Evolutionary conservation across 2,329 filamentous ascomycete genomes (phyloP).

Genomic region (Hypoxylon sp.): DNA sequence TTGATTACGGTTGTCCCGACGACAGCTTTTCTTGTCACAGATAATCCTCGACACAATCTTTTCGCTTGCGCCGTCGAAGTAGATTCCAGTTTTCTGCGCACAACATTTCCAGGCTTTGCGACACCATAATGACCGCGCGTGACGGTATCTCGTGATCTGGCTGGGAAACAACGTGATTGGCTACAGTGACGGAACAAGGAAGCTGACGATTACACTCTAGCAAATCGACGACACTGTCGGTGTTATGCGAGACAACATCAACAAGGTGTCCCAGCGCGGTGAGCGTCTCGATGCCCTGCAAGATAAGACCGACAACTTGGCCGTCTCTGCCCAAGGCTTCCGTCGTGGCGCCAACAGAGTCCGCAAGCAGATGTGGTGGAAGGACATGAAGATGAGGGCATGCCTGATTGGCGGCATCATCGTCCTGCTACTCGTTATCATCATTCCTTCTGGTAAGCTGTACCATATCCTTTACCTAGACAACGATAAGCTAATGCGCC

Average conservation of each 20-base stretch:
- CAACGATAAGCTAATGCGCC: conserved; percentile 26
- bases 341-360: conserved; percentile 96
- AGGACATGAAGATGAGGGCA: conserved; percentile 99
- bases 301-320: conserved; percentile 83
- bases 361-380: conserved; percentile 99
- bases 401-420: conserved; percentile 93
- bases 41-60: not conserved
- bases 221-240: conserved; percentile 97
- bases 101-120: not conserved
- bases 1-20: conserved; percentile 2
- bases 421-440: conserved; percentile 91
- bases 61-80: not conserved
- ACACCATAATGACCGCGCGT: conserved; percentile 4
- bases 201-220: conserved; percentile 82
- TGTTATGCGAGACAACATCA: conserved; percentile 98
- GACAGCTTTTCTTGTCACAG: too few species aligned
- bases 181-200: conserved; percentile 34
- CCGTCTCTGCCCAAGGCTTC: conserved; percentile 93
- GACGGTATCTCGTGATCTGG: conserved; percentile 40
- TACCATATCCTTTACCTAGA: not conserved
- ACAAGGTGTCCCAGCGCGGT: conserved; percentile 94
- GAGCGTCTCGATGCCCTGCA: conserved; percentile 54
- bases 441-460: conserved; percentile 86
- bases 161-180: conserved; percentile 23
- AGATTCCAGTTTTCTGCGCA: not conserved